A percentile compares a stretch with the other conserved stretches of the same genome.
Evolutionary conservation across 2,329 filamentous ascomycete genomes (phyloP).

Genomic region (Leptosphaerulina australis): DNA sequence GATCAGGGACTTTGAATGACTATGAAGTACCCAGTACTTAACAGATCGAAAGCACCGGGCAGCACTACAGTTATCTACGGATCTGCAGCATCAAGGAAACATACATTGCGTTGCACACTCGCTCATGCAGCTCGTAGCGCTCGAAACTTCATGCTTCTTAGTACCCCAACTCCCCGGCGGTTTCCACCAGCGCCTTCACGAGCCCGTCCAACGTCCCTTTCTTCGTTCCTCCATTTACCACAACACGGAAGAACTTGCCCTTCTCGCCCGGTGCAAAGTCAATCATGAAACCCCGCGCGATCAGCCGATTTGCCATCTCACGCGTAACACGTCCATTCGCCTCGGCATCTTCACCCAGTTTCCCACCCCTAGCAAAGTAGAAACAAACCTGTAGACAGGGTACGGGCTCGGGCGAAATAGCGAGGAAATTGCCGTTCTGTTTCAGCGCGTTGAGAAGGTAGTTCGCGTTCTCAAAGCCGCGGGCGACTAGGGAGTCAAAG

Average conservation of each 20-base stretch:
- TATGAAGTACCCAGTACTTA: too few relatives aligned
- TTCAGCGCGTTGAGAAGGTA: slow-evolving; percentile 69
- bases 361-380: slow-evolving; percentile 72
- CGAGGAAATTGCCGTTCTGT: slow-evolving; percentile 64
- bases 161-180: slow-evolving; percentile 44
- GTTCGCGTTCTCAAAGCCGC: slow-evolving; percentile 73
- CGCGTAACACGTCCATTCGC: slow-evolving; percentile 63
- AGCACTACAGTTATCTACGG: too few relatives aligned
- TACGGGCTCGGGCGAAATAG: slow-evolving; percentile 77
- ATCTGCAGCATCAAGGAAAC: too few relatives aligned
- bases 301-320: slow-evolving; percentile 60
- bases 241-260: slow-evolving; percentile 71
- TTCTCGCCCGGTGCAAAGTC: slow-evolving; percentile 67
- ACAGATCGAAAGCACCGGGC: too few relatives aligned
- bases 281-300: slow-evolving; percentile 70
- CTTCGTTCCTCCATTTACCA: slow-evolving; percentile 68
- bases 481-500: slow-evolving; percentile 67
- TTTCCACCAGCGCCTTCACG: slow-evolving; percentile 62
- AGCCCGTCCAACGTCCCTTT: slow-evolving; percentile 67
- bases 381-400: slow-evolving; percentile 92
- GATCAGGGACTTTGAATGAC: too few relatives aligned
- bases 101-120: too few relatives aligned
- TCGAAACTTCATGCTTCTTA: slow-evolving; percentile 12
- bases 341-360: slow-evolving; percentile 52
- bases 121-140: too few relatives aligned